Evolutionary conservation across 164 flowering plant genomes (phyloP).

Genomic region (Amborella trichopoda): DNA sequence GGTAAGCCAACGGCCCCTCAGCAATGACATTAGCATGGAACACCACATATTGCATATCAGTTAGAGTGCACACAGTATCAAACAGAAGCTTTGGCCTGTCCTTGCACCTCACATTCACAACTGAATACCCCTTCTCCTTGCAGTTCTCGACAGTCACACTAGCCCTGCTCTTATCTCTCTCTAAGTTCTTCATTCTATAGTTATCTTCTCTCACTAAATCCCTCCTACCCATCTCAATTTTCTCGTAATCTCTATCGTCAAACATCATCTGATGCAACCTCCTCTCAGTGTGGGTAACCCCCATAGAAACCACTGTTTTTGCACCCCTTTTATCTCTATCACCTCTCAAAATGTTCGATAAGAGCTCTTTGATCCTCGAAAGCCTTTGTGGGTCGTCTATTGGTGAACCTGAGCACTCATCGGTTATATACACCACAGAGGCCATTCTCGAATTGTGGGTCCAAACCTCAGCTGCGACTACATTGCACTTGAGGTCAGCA

Average conservation of each 20-base stretch:
- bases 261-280: slow-evolving; percentile 95
- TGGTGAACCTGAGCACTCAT: slow-evolving; percentile 41
- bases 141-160: slow-evolving; percentile 58
- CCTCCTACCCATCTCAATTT: slow-evolving; percentile 8
- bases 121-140: slow-evolving; percentile 64
- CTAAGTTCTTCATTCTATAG: too few relatives aligned
- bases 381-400: slow-evolving; percentile 55
- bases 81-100: slow-evolving; percentile 88
- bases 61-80: slow-evolving; percentile 86
- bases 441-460: slow-evolving; percentile 97
- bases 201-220: slow-evolving; percentile 8
- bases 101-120: slow-evolving; percentile 57
- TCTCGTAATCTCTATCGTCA: slow-evolving; percentile 81
- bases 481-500: slow-evolving; percentile 76
- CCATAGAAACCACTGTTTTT: slow-evolving; percentile 61
- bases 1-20: slow-evolving; percentile 77
- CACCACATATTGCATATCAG: slow-evolving; percentile 91
- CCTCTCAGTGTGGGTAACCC: slow-evolving; percentile 62
- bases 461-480: slow-evolving; percentile 89
- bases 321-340: slow-evolving; percentile 52
- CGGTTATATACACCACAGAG: slow-evolving; percentile 77
- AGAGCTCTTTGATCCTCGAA: slow-evolving; percentile 52
- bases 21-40: slow-evolving; percentile 75
- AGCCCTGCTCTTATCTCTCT: slow-evolving; percentile 37
- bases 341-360: slow-evolving; percentile 61